phyloP scores from a whole-genome alignment of 108 stramenopile genomes.

The Aureococcus anophagefferens region DNA sequence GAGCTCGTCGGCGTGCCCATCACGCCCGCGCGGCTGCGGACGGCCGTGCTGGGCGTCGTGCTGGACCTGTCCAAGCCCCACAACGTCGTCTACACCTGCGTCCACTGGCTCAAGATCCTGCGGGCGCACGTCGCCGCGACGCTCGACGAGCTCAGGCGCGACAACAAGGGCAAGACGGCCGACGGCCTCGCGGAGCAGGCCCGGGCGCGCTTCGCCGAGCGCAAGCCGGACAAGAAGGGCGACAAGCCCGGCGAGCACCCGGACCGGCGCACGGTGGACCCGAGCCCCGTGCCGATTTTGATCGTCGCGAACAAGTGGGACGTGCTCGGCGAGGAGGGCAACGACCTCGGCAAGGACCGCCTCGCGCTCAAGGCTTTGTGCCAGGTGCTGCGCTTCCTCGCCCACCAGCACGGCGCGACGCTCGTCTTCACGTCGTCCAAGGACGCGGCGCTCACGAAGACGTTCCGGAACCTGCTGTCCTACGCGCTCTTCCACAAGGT shows the following conservation, averaged over 20 bases:
- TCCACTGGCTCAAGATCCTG: background rate
- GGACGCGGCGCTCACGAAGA: constrained; percentile 22
- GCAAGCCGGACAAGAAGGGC: no score
- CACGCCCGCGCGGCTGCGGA: constrained; percentile 13
- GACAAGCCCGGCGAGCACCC: constrained; percentile 15
- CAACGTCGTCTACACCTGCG: background rate
- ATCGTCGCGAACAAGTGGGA: constrained; percentile 42
- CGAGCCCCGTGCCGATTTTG: constrained; percentile 28
- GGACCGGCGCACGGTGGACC: constrained; percentile 19
- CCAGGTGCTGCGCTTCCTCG: constrained; percentile 29
- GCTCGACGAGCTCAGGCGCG: background rate
- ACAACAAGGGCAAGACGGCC: no score
- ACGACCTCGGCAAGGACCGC: background rate
- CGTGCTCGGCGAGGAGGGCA: constrained; percentile 10
- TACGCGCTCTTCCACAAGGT: background rate
- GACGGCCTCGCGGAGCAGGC: no score
- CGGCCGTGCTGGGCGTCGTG: background rate
- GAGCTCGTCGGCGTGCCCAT: constrained; percentile 32
- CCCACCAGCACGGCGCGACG: constrained; percentile 32
- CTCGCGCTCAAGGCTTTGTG: constrained; percentile 2
- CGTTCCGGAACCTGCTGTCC: background rate
- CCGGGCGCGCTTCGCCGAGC: no score
- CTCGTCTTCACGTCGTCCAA: constrained; percentile 27
- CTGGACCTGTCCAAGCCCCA: background rate
- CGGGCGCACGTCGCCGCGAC: no score